Conservation (phyloP, 768 basidiomycete genomes). For the Russula compacta region DNA sequence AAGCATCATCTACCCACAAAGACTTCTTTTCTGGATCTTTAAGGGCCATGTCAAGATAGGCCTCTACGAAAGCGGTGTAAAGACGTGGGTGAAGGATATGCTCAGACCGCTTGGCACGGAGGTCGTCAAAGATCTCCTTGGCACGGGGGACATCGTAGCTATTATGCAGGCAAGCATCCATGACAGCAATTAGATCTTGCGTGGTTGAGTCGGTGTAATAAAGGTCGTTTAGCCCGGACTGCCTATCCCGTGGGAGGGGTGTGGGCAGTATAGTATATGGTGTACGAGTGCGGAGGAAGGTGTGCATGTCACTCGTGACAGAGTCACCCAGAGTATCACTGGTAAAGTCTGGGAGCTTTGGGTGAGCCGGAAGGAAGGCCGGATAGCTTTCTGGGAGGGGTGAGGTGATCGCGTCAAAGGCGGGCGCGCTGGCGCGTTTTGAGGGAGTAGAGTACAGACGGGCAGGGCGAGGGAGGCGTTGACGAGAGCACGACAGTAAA, state of each 20-base stretch:
- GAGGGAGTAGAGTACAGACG: conserved; percentile 64
- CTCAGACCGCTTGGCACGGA: conserved; percentile 39
- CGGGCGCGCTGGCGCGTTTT: conserved; percentile 45
- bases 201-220: conserved; percentile 59
- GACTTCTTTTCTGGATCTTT: conserved; percentile 37
- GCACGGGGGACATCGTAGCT: conserved; percentile 72
- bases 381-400: conserved; percentile 32
- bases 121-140: conserved; percentile 55
- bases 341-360: conserved; percentile 4
- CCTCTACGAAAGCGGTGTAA: conserved; percentile 60
- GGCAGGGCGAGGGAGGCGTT: conserved; percentile 58
- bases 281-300: conserved; percentile 40
- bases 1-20: conserved; percentile 56
- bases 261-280: conserved; percentile 56
- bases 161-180: conserved; percentile 76
- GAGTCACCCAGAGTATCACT: conserved; percentile 11
- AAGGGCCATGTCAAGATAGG: conserved; percentile 51
- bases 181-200: conserved; percentile 64
- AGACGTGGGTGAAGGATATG: conserved; percentile 38
- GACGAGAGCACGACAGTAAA: conserved; percentile 52
- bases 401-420: conserved; percentile 33
- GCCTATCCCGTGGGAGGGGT: conserved; percentile 46
- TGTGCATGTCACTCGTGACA: conserved; percentile 33
- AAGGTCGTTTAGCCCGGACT: conserved; percentile 34
- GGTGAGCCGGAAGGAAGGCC: conserved; percentile 30